Evolutionary conservation across 768 basidiomycete genomes (phyloP).

Genomic region (Nidula microcarpa): DNA sequence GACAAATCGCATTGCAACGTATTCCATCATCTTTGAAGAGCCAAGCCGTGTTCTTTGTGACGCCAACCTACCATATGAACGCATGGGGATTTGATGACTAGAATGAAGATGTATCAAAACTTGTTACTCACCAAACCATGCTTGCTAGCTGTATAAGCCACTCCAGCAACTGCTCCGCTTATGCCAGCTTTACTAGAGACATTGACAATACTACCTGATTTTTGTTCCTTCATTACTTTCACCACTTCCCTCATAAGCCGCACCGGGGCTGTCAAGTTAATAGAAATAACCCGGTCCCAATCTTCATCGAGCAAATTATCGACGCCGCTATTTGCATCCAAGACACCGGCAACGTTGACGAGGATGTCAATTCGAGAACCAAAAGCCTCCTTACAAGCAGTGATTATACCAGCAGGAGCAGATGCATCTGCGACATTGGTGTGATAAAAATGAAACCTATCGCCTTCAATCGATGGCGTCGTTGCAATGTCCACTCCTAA

Average conservation of each 20-base stretch:
- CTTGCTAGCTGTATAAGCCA: constrained; percentile 12
- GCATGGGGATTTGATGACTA: background rate
- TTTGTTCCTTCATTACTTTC: constrained; percentile 8
- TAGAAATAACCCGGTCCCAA: constrained; percentile 1
- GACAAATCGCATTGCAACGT: constrained; percentile 11
- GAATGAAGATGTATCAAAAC: background rate
- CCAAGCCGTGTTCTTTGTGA: constrained; percentile 12
- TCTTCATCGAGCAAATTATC: constrained; percentile 2
- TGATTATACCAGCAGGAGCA: constrained; percentile 2
- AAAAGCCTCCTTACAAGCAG: background rate
- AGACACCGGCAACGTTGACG: constrained; percentile 4
- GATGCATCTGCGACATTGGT: background rate
- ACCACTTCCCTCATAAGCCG: constrained; percentile 11
- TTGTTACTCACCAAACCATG: constrained; percentile 6
- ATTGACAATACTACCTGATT: constrained; percentile 11
- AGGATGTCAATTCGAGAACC: constrained; percentile 3
- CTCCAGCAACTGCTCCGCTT: constrained; percentile 9
- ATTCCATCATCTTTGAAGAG: constrained; percentile 11
- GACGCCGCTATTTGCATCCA: background rate
- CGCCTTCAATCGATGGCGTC: background rate
- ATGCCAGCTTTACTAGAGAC: constrained; percentile 10
- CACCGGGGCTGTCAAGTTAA: constrained; percentile 8
- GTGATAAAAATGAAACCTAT: background rate
- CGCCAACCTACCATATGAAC: constrained; percentile 3
- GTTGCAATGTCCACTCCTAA: constrained; percentile 5